A percentile compares a stretch with the other conserved stretches of the same genome.
phyloP scores from a whole-genome alignment of 2,329 filamentous ascomycete genomes.

The Rhynchosporium agropyri region DNA sequence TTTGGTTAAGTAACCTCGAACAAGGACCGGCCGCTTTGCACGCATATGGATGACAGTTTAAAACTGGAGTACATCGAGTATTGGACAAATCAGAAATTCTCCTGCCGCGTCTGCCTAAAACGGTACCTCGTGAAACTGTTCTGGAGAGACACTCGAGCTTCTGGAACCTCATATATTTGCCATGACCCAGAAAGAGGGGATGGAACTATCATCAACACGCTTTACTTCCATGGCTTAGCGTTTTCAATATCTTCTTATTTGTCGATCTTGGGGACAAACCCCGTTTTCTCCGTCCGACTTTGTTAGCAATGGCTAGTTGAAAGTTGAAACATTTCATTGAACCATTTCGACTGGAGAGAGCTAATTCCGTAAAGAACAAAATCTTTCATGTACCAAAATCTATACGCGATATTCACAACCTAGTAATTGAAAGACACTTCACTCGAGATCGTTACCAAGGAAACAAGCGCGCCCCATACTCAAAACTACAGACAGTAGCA shows the following conservation, averaged over 20 bases:
- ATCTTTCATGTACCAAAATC: neutral
- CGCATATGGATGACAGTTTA: conserved; percentile 4
- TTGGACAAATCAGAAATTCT: conserved; percentile 9
- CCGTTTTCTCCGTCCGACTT: neutral
- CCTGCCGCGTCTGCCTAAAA: conserved; percentile 14
- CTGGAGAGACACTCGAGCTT: conserved; percentile 9
- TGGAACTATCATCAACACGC: neutral
- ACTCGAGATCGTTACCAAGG: neutral
- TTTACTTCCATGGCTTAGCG: conserved; percentile 2
- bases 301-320: neutral
- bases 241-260: neutral
- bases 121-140: conserved; percentile 2
- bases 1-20: conserved; percentile 5
- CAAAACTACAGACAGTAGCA: neutral
- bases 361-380: neutral
- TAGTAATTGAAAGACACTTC: neutral
- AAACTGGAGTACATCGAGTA: neutral
- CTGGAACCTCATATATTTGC: conserved; percentile 16
- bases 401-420: neutral
- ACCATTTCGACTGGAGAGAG: neutral
- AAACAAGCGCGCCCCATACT: neutral
- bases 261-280: neutral
- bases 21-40: conserved; percentile 3
- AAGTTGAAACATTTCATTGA: neutral
- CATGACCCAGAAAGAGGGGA: conserved; percentile 14